Evolutionary conservation across 495 filamentous ascomycete genomes (phyloP).

Genomic region (Penicillium coprophilum): DNA sequence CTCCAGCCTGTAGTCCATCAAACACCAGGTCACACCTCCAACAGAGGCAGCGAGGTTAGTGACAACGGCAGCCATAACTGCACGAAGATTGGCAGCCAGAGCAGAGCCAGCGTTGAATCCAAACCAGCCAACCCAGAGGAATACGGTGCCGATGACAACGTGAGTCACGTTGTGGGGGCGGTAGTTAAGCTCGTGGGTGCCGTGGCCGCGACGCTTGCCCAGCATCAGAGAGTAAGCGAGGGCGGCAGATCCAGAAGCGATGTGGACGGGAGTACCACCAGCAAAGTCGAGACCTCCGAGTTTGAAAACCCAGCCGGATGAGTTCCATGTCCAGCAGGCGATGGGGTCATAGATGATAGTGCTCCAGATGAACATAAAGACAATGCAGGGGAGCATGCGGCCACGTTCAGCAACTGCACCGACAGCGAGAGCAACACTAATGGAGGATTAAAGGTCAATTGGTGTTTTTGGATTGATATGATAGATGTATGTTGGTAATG

Average conservation of each 20-base stretch:
- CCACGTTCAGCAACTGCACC: conserved; percentile 92
- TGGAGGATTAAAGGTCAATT: conserved; percentile 9
- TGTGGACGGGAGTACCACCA: conserved; percentile 95
- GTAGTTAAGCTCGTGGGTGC: conserved; percentile 88
- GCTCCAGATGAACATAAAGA: conserved; percentile 97
- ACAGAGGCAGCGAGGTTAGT: conserved; percentile 58
- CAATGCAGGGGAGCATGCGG: conserved; percentile 86
- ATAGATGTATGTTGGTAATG: background rate
- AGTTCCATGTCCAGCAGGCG: conserved; percentile 98
- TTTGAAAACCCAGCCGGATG: conserved; percentile 75
- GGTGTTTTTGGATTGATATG: background rate
- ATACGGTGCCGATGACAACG: conserved; percentile 94
- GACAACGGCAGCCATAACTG: conserved; percentile 61
- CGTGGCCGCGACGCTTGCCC: conserved; percentile 80
- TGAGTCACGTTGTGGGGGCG: conserved; percentile 97
- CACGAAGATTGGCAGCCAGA: conserved; percentile 80
- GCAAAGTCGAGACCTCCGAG: conserved; percentile 94
- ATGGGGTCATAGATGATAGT: conserved; percentile 95
- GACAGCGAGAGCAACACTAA: conserved; percentile 81
- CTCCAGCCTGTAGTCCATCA: conserved; percentile 92
- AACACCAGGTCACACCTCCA: conserved; percentile 92
- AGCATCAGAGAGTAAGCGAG: conserved; percentile 84
- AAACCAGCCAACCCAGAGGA: conserved; percentile 99
- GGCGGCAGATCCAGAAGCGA: conserved; percentile 84
- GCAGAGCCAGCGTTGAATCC: conserved; percentile 97